Base-by-base conservation (phyloP, 768 basidiomycete genomes). In the Asterophora lycoperdoides region DNA sequence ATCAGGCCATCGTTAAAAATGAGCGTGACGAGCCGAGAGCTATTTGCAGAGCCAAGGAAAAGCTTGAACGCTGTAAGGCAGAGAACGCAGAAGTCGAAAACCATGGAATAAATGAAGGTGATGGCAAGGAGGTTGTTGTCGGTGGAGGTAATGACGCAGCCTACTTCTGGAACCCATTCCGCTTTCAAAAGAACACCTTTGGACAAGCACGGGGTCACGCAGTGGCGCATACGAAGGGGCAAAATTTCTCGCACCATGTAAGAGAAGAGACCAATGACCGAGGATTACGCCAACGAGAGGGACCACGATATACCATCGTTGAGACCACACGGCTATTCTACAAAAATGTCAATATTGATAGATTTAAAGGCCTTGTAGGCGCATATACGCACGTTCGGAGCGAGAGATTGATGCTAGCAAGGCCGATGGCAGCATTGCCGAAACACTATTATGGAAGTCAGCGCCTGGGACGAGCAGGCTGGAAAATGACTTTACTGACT, bases 71-170 rank as follows among this genome's bases (percentile, higher is more conserved):
- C 79, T 19, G 83, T 84, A 42, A 87, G 68, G 39, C 66, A 68
- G 26, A 88, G 64, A 42, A 88, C 83, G 13, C 68, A 60, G 52
- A 88, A 72, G 65, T 88, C 86, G 59, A 86, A 86, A 17, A 67
- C 65, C 86, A 88, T 88, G 41, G 81, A 77, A 58, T 87, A 87
- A 55, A 87, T 83, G 65, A 85, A 88, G 5, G 79, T 79, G 19
- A 73, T 72, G 3, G 83, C 81, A 41, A 89, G 77, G 36, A 84
- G 66, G 41, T 61, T 71, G 63, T 72, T 84, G 57, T 82, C 68
- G 5, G 83, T 85, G 23, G 73, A 66, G 9, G 73, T 76, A 54
- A 87, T 86, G 23, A 68, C 69, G 56, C 85, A 87, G 26, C 79
- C 73, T 28, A 60, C 52, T 4, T 66, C 71, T 1, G 68, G 65